A percentile compares a stretch with the other conserved stretches of the same genome.
Conservation (phyloP, 108 stramenopile species). For the Epithemia pelagica region DNA sequence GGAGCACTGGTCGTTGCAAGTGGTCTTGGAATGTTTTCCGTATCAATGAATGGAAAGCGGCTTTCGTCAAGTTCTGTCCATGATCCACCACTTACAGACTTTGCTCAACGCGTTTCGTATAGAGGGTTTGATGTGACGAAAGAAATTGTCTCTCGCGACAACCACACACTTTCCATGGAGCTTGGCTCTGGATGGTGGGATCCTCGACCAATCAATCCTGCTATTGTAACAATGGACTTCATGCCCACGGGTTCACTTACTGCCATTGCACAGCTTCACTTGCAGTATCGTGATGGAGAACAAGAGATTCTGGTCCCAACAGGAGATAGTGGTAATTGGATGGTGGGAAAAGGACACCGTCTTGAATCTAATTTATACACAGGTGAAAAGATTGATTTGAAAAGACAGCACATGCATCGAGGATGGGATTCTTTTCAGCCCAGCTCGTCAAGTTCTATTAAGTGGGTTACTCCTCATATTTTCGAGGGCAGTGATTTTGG, state of each 20-base stretch:
- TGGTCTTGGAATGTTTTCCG: constrained; percentile 36
- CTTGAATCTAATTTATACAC: constrained; percentile 33
- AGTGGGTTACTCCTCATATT: neutral
- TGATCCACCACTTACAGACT: constrained; percentile 48
- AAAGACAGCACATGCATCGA: constrained; percentile 18
- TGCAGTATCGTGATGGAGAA: constrained; percentile 24
- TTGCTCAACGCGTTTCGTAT: constrained; percentile 39
- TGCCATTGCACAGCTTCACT: constrained; percentile 24
- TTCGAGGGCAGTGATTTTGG: neutral
- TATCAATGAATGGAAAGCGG: constrained; percentile 31
- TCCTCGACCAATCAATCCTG: constrained; percentile 28
- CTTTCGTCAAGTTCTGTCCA: constrained; percentile 33
- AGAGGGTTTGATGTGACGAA: constrained; percentile 39
- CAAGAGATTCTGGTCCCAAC: constrained; percentile 26
- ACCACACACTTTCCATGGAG: constrained; percentile 10
- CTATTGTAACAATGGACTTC: constrained; percentile 15
- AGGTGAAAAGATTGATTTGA: constrained; percentile 36
- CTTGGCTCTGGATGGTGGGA: constrained; percentile 40
- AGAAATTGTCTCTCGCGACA: neutral
- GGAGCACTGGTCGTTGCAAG: constrained; percentile 35
- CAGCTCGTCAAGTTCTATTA: neutral
- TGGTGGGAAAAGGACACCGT: constrained; percentile 12
- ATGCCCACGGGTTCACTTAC: constrained; percentile 31
- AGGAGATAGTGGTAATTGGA: constrained; percentile 29
- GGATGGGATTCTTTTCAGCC: constrained; percentile 29